Base-by-base conservation (phyloP, 2,329 filamentous ascomycete genomes). In the Paraconiothyrium sp. region DNA sequence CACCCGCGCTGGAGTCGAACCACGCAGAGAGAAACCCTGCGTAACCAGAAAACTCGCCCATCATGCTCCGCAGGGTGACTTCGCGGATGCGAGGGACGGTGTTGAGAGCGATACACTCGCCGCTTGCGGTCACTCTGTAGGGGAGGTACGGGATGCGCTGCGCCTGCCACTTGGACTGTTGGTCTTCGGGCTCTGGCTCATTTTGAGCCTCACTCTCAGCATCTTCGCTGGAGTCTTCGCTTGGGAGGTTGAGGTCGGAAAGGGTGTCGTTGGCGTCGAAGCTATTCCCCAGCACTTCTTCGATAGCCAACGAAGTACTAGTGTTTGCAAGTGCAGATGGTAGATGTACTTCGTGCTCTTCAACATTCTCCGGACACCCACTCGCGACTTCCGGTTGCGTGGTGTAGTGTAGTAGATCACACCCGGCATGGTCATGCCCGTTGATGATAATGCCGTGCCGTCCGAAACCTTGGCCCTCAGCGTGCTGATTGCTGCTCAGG, bases 1-100 rank as follows among this genome's bases (percentile, higher is more conserved):
- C 88, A 0, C 89, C 1, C 1, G 79, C 78, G 2, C 84, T 82
- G 59, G 86, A 78, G 76, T 98, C 92, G 74, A 94, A 98, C 94
- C 94, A 99, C 0, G 92, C 85, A 64, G 91, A 95, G 44, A 99
- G 80, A 46, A 99, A 83, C 0, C 93, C 95, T 0, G 93, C 93
- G 75, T 97, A 95, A 22, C 95, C 95, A n/a, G 89, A 90, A 78
- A 91, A 99, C 59, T 92, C 92, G 59, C 95, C 95, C 95, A 99
- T 99, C 93, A 99, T 98, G 78, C 93, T 97, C 61, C 94, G 89
- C 2, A 99, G 91, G 0, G 95, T 99, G 66, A 98, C 88, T 79
- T 99, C 95, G 32, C 94, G 85, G 6, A 97, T 83, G 0, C 90
- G 90, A 0, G 90, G 73, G 34, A 64, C 51, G 41, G 27, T 0